Percentiles rank a stretch among this genome's conserved stretches.
Evolutionary conservation across 805 yeast genomes (phyloP).

Genomic region (Maudiozyma saulgeensis): DNA sequence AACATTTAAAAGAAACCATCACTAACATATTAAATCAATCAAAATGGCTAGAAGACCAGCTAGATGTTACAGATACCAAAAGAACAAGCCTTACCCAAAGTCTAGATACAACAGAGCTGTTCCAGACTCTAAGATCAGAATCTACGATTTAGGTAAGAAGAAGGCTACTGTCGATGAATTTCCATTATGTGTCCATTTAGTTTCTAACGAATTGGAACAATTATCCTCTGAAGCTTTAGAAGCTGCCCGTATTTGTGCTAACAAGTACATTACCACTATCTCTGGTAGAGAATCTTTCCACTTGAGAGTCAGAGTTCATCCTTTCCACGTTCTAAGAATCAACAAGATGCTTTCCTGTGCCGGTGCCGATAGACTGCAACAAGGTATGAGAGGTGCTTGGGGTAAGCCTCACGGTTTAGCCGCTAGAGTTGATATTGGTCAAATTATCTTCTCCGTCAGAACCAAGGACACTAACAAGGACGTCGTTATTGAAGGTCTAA

Average conservation of each 20-base stretch:
- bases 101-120: constrained; percentile 99
- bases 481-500: constrained; percentile 95
- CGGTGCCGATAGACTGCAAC: constrained; percentile 99
- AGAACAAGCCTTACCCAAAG: constrained; percentile 99
- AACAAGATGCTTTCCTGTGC: constrained; percentile 99
- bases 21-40: constrained; percentile 24
- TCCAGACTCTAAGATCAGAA: constrained; percentile 99
- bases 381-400: constrained; percentile 99
- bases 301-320: constrained; percentile 99
- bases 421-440: constrained; percentile 98
- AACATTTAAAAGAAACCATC: neutral
- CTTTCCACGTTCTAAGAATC: constrained; percentile 99
- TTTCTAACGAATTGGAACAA: constrained; percentile 98
- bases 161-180: constrained; percentile 98
- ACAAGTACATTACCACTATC: constrained; percentile 96
- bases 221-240: constrained; percentile 99
- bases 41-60: constrained; percentile 99
- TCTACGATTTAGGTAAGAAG: constrained; percentile 99
- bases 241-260: constrained; percentile 99
- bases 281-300: constrained; percentile 99
- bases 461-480: constrained; percentile 97
- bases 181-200: constrained; percentile 99
- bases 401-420: constrained; percentile 99
- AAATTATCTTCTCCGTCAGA: constrained; percentile 95
- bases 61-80: constrained; percentile 99